A percentile compares a stretch with the other conserved stretches of the same genome.
Evolutionary conservation across 2,329 filamentous ascomycete genomes (phyloP).

Genomic region (Aspergillus costaricaensis): DNA sequence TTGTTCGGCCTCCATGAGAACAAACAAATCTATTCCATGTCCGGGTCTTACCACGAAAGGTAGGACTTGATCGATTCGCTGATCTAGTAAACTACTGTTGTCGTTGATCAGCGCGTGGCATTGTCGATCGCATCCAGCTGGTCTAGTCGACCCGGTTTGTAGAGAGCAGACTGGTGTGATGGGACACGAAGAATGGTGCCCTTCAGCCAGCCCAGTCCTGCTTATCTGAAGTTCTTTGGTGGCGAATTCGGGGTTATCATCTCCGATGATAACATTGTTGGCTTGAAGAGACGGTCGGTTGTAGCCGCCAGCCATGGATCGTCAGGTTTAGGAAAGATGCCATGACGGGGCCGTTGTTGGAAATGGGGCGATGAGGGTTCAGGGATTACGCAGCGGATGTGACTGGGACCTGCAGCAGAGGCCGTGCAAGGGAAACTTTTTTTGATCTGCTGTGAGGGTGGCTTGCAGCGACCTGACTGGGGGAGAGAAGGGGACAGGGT

Average conservation of each 20-base stretch:
- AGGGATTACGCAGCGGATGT: not conserved
- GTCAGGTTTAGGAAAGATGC: too few species aligned
- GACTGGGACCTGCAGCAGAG: not conserved
- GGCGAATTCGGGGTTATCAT: not conserved
- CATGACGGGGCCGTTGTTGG: too few species aligned
- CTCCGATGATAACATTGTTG: not conserved
- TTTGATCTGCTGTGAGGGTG: not conserved
- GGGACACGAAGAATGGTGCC: not conserved
- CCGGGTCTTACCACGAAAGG: not conserved
- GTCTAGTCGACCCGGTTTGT: too few species aligned
- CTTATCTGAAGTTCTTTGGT: not conserved
- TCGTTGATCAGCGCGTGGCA: not conserved
- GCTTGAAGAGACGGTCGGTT: not conserved
- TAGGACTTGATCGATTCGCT: too few species aligned
- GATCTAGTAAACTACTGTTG: not conserved
- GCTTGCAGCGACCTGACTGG: not conserved
- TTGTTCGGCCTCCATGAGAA: not conserved
- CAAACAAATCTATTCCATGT: not conserved
- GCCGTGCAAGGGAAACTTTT: not conserved
- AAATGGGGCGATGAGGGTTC: too few species aligned
- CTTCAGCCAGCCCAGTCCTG: not conserved
- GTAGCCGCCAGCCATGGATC: not conserved
- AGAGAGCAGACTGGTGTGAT: too few species aligned
- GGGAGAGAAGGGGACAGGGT: not conserved
- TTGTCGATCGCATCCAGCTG: not conserved